These are phyloP conservation scores for Aspergillus brunneoviolaceus DNA, from an alignment of 2,329 filamentous ascomycete genomes.

Conservation along the genomic window DNA sequence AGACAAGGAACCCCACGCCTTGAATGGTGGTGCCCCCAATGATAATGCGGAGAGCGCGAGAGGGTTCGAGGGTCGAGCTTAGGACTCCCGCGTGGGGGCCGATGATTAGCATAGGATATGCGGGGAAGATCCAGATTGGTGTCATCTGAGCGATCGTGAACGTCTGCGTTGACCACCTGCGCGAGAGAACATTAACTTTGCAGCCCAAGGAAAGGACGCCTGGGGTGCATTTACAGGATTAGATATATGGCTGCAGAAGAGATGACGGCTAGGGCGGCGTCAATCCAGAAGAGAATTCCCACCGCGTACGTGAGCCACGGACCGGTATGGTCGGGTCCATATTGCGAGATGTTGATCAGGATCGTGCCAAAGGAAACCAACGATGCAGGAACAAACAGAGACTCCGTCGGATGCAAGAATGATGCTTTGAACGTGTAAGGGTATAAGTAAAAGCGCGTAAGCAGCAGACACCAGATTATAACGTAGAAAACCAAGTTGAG, in stretches of 20 bases:
- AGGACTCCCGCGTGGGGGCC: conserved; percentile 69
- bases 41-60: conserved; percentile 54
- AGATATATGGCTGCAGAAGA: conserved; percentile 72
- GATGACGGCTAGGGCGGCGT: conserved; percentile 65
- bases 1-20: conserved; percentile 64
- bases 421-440: conserved; percentile 70
- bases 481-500: conserved; percentile 64
- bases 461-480: conserved; percentile 63
- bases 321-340: conserved; percentile 63
- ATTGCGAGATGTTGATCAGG: conserved; percentile 75
- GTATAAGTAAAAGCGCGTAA: conserved; percentile 66
- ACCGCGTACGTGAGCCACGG: conserved; percentile 62
- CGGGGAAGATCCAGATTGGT: conserved; percentile 83
- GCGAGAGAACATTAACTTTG: conserved; percentile 12
- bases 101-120: conserved; percentile 75
- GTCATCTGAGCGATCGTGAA: conserved; percentile 82
- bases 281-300: conserved; percentile 72
- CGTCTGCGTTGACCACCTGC: conserved; percentile 62
- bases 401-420: conserved; percentile 74
- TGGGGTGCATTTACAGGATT: conserved; percentile 57
- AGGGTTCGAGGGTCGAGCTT: conserved; percentile 47
- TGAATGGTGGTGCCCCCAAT: conserved; percentile 61
- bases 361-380: conserved; percentile 71
- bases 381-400: conserved; percentile 70
- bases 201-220: no score